Evolutionary conservation across 352 stramenopile species (phyloP).

Genomic region (Pythium apleroticum): DNA sequence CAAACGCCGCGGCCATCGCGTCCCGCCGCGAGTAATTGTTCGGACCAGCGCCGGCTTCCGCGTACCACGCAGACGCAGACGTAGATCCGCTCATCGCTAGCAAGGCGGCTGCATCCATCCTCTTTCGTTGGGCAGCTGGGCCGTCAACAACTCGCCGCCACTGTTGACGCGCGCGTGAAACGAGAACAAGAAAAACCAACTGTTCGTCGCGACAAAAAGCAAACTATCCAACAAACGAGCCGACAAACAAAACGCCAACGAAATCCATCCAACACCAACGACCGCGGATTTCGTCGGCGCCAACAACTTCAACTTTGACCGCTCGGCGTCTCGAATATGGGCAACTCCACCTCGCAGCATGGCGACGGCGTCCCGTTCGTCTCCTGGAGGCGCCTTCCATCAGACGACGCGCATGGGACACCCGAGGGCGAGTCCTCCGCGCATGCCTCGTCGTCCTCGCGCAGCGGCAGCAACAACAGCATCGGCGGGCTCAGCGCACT

Average conservation of each 20-base stretch:
- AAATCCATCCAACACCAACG: neutral
- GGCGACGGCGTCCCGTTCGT: constrained; percentile 74
- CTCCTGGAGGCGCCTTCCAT: constrained; percentile 40
- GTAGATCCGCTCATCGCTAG: neutral
- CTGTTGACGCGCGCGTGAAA: neutral
- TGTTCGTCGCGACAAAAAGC: neutral
- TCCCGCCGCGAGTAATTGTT: neutral
- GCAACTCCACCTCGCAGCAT: constrained; percentile 22
- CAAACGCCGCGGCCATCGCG: constrained; percentile 5
- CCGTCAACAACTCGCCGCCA: neutral
- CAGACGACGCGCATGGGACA: neutral
- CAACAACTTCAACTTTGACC: constrained; percentile 15
- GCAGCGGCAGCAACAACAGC: constrained; percentile 16
- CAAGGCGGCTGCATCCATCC: neutral
- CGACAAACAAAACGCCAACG: neutral
- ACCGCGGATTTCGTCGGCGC: neutral
- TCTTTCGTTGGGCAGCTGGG: neutral
- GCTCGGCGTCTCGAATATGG: constrained; percentile 11
- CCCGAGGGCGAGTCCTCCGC: constrained; percentile 4
- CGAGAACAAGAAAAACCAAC: neutral
- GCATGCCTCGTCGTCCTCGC: constrained; percentile 2
- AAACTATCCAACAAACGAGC: neutral
- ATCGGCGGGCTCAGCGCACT: constrained; percentile 30
- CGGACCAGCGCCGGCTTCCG: neutral
- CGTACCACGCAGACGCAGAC: neutral